phyloP scores from a whole-genome alignment of 768 basidiomycete genomes.

The Calocybe gangraenosa region DNA sequence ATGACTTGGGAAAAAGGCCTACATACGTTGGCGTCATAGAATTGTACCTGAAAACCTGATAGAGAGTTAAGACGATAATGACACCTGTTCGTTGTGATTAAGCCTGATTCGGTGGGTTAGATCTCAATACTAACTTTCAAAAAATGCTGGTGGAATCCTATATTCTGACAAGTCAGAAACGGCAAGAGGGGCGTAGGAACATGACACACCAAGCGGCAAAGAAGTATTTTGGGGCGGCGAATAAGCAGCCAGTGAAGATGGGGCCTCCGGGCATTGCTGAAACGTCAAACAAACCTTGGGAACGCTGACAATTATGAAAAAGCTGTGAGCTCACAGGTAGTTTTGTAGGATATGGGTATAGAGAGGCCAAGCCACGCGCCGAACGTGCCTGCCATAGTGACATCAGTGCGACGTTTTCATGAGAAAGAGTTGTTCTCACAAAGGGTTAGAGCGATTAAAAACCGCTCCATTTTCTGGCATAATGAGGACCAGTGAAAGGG shows the following conservation, averaged over 20 bases:
- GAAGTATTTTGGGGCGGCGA: constrained; percentile 14
- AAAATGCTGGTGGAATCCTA: constrained; percentile 17
- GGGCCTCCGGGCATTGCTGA: constrained; percentile 11
- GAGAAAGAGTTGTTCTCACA: background rate
- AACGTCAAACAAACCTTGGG: background rate
- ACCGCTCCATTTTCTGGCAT: constrained; percentile 1
- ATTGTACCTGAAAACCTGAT: constrained; percentile 12
- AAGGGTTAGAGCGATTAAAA: constrained; percentile 1
- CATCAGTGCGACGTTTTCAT: background rate
- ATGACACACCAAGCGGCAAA: constrained; percentile 17
- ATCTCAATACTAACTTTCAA: constrained; percentile 18
- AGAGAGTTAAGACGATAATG: constrained; percentile 16
- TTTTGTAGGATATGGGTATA: constrained; percentile 2
- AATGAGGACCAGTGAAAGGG: background rate
- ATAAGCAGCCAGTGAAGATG: constrained; percentile 17
- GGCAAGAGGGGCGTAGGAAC: background rate
- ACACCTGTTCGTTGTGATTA: constrained; percentile 8
- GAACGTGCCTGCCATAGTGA: constrained; percentile 2
- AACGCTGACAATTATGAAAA: background rate
- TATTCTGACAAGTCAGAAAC: background rate
- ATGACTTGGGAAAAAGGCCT: background rate
- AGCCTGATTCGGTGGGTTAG: background rate
- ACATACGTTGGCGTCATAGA: constrained; percentile 14
- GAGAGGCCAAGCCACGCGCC: constrained; percentile 4
- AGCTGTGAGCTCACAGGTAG: background rate